A percentile compares a stretch with the other conserved stretches of the same genome.
Conservation (phyloP, 1,284 basidiomycete species). For the Testicularia cyperi region DNA sequence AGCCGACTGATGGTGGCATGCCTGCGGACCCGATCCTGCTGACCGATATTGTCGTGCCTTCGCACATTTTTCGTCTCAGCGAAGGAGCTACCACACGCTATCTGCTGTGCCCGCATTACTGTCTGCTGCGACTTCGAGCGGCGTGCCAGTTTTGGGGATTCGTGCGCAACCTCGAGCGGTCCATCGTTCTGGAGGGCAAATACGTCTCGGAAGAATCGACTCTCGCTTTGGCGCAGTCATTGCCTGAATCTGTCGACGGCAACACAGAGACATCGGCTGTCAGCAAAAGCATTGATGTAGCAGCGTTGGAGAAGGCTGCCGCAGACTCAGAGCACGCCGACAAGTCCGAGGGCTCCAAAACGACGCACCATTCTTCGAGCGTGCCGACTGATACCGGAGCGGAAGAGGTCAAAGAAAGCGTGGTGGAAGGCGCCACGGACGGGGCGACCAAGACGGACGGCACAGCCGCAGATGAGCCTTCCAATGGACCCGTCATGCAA, state of each 20-base stretch:
- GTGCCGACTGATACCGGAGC: conserved; percentile 27
- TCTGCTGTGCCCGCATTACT: conserved; percentile 56
- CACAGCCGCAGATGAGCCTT: too few species aligned
- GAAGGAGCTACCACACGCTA: conserved; percentile 49
- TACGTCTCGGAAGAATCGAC: conserved; percentile 36
- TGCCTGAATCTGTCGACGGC: too few species aligned
- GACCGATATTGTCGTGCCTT: conserved; percentile 44
- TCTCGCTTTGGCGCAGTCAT: too few species aligned
- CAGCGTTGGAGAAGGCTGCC: conserved; percentile 22
- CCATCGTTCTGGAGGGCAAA: conserved; percentile 57
- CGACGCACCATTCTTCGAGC: too few species aligned
- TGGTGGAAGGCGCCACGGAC: too few species aligned
- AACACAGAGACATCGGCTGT: too few species aligned
- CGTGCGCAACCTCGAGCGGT: conserved; percentile 53
- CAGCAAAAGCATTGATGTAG: conserved; percentile 18
- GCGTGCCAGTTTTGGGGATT: conserved; percentile 58
- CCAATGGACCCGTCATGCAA: too few species aligned
- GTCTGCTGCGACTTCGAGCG: conserved; percentile 48
- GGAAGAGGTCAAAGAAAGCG: conserved; percentile 25
- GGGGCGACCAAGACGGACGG: too few species aligned
- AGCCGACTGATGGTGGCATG: neutral
- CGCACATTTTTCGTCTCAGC: conserved; percentile 57
- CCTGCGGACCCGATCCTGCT: conserved; percentile 1
- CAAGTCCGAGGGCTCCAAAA: conserved; percentile 3
- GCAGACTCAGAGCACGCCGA: conserved; percentile 19